A percentile compares a stretch with the other conserved stretches of the same genome.
phyloP scores from a whole-genome alignment of 2,329 filamentous ascomycete genomes.

The Piedraia hortae region DNA sequence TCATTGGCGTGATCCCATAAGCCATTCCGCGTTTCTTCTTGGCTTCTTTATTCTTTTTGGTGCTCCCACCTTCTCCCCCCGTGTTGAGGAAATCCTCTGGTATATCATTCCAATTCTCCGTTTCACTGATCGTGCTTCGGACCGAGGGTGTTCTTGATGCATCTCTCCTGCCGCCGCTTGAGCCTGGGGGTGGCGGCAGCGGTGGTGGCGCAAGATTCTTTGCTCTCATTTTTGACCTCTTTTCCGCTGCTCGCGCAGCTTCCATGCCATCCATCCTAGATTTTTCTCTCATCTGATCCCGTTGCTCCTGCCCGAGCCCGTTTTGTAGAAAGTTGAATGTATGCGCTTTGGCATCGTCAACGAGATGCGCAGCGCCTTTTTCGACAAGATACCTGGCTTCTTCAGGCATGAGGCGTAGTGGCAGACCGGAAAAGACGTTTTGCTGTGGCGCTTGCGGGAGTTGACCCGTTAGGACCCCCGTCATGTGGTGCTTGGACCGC shows the following conservation, averaged over 20 bases:
- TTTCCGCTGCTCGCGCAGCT: slow-evolving; percentile 17
- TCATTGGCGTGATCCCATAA: slow-evolving; percentile 4
- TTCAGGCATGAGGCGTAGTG: slow-evolving; percentile 71
- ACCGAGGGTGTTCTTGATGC: slow-evolving; percentile 21
- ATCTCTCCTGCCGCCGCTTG: slow-evolving; percentile 11
- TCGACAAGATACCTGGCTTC: slow-evolving; percentile 63
- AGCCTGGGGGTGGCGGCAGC: no score
- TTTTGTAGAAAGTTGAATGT: slow-evolving; percentile 26
- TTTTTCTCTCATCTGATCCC: slow-evolving; percentile 31
- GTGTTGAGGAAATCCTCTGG: slow-evolving; percentile 13
- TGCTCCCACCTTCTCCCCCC: no score
- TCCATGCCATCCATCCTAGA: slow-evolving; percentile 27
- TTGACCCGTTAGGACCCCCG: slow-evolving; percentile 61
- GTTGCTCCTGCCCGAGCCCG: slow-evolving; percentile 26
- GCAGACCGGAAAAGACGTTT: slow-evolving; percentile 74
- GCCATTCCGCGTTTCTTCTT: no score
- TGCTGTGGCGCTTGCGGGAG: slow-evolving; percentile 83
- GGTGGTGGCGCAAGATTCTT: no score
- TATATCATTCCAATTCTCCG: slow-evolving; percentile 12
- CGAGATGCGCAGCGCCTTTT: slow-evolving; percentile 46
- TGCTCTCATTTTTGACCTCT: no score
- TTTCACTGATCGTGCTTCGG: slow-evolving; percentile 21
- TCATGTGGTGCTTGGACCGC: slow-evolving; percentile 56
- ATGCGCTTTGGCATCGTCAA: slow-evolving; percentile 54
- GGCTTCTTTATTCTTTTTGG: no score